Evolutionary conservation across 2,329 filamentous ascomycete species (phyloP), one percentile per base, ranked within the genome.

Genomic region (Phialophora expanda): DNA sequence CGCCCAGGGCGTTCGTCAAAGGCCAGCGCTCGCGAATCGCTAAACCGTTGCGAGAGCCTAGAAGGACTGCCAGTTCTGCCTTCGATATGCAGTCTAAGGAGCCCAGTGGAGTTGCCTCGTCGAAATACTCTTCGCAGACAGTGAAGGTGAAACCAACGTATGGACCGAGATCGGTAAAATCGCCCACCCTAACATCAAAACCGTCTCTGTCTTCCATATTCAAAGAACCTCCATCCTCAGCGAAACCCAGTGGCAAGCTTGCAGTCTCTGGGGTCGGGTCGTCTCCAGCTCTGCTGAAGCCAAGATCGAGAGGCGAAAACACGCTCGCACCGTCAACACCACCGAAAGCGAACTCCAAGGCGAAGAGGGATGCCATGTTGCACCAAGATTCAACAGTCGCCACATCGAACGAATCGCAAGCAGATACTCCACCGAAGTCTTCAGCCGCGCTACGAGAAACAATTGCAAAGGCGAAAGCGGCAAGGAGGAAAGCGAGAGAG

Each of bases 391-490:
- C 51, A n/a, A n/a, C 30, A 12, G 56, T 30, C 24, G 32, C 50
- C n/a, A 34, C 46, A 7, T 20, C 8, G 4, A 50, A 41, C 53
- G 65, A 66, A 24, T 14, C 63, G 1, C 34, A 38, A 12, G 26
- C 60, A 22, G 57, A 64, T 12, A 85, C 81, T 65, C 76, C 77
- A 0, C 78, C 81, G 5, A 95, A 91, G 72, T 93, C 93, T 0
- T 97, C 94, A 0, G 82, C 86, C 17, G 89, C 93, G 0, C 80
- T 99, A 14, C 87, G 95, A 38, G 92, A 97, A 59, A 93, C 95
- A 61, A 97, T 98, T 69, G 92, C 93, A 44, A 94, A 93, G 73
- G 94, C 95, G 0, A 96, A 94, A 68, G 88, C 86, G 11, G 76
- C 77, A 4, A 74, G 69, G 60, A 74, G 74, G 62, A 78, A 67